Conservation (phyloP, 768 basidiomycete genomes). For the Suillus alpinus region DNA sequence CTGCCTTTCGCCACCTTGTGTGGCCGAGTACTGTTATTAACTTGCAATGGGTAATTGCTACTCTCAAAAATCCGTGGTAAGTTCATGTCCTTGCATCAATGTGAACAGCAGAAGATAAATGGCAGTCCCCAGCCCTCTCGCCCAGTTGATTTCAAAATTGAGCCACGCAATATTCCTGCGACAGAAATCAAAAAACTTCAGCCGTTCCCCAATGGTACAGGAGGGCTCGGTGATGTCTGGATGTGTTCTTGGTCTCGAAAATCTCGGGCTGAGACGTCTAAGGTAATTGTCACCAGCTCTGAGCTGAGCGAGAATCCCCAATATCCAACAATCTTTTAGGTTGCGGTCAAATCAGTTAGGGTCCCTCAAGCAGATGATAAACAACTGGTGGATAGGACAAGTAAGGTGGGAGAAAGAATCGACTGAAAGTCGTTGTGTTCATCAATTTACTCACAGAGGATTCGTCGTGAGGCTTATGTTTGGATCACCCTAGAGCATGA, state of each 20-base stretch:
- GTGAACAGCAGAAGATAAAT: background rate
- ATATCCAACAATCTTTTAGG: background rate
- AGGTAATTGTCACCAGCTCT: background rate
- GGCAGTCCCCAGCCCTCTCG: background rate
- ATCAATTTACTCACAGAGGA: background rate
- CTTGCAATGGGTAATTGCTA: background rate
- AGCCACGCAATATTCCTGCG: background rate
- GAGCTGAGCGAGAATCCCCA: background rate
- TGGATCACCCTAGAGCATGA: constrained; percentile 11
- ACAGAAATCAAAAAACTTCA: background rate
- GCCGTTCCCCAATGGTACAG: background rate
- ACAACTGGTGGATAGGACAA: background rate
- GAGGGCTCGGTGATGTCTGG: constrained; percentile 10
- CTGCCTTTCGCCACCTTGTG: background rate
- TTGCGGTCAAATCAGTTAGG: constrained; percentile 9
- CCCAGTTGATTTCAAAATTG: background rate
- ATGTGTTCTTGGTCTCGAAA: constrained; percentile 1
- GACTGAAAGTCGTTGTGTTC: background rate
- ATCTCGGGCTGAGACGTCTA: background rate
- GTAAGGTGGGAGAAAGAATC: background rate
- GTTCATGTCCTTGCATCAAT: background rate
- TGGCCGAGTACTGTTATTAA: background rate
- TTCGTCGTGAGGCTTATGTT: constrained; percentile 6
- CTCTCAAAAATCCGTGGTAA: background rate
- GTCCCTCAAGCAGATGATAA: background rate